Percentiles rank a stretch among this genome's conserved stretches.
These are phyloP conservation scores for Tillandsia leiboldiana DNA, from an alignment of 176 grass and related monocot species.

Conservation along the genomic window DNA sequence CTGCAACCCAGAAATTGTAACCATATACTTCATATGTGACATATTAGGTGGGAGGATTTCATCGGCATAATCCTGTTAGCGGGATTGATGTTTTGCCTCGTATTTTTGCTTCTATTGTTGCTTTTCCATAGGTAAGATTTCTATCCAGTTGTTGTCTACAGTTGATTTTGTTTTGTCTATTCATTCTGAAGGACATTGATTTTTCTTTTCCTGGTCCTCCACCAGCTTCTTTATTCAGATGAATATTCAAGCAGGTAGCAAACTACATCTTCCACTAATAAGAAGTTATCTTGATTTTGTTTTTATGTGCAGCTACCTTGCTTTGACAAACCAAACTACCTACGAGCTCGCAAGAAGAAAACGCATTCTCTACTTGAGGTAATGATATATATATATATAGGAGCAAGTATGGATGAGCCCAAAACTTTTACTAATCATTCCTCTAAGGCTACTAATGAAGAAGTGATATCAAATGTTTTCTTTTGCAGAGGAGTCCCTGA, in stretches of 20 bases:
- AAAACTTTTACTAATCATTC: background rate
- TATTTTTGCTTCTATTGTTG: conserved; percentile 59
- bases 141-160: conserved; percentile 3
- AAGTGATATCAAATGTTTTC: conserved; percentile 14
- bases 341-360: conserved; percentile 81
- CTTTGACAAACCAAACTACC: conserved; percentile 95
- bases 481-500: conserved; percentile 58
- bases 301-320: conserved; percentile 56
- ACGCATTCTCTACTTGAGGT: conserved; percentile 80
- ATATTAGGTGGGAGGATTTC: conserved; percentile 88
- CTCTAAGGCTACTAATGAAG: background rate
- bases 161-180: conserved; percentile 6
- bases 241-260: too few relatives aligned
- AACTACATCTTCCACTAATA: too few relatives aligned
- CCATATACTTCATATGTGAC: conserved; percentile 12
- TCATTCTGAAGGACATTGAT: background rate
- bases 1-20: conserved; percentile 9
- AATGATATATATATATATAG: conserved; percentile 17
- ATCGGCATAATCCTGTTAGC: conserved; percentile 59
- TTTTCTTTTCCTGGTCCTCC: too few relatives aligned
- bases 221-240: too few relatives aligned
- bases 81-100: conserved; percentile 64
- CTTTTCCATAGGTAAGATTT: conserved; percentile 73
- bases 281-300: background rate
- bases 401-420: background rate